phyloP scores from a whole-genome alignment of 2,329 filamentous ascomycete species.

The Aureobasidium sp. region DNA sequence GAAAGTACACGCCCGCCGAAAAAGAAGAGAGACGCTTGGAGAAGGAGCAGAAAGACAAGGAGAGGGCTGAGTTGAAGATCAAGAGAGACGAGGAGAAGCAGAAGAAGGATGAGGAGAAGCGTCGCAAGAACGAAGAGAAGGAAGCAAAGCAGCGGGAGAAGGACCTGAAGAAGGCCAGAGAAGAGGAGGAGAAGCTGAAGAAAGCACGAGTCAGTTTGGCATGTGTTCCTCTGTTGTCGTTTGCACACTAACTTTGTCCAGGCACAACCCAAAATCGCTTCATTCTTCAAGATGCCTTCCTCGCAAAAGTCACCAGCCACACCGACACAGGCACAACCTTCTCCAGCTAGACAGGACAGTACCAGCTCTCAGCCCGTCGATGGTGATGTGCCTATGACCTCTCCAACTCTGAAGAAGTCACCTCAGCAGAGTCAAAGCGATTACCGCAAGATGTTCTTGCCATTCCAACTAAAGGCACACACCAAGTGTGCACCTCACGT shows the following conservation, averaged over 20 bases:
- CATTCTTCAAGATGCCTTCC: constrained; percentile 21
- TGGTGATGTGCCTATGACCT: background rate
- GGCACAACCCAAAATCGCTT: constrained; percentile 26
- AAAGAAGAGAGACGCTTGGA: constrained; percentile 31
- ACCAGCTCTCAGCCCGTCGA: constrained; percentile 15
- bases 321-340: background rate
- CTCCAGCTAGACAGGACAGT: background rate
- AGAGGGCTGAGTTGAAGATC: constrained; percentile 22
- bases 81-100: constrained; percentile 22
- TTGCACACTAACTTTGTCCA: background rate
- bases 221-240: constrained; percentile 20
- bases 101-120: constrained; percentile 22
- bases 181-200: constrained; percentile 31
- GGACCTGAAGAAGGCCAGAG: constrained; percentile 40
- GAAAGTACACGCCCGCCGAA: constrained; percentile 35
- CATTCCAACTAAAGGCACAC: constrained; percentile 69
- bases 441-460: constrained; percentile 59
- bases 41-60: constrained; percentile 30
- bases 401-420: background rate
- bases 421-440: constrained; percentile 19
- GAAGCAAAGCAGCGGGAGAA: constrained; percentile 34
- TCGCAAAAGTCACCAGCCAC: constrained; percentile 15
- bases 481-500: constrained; percentile 57
- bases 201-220: constrained; percentile 22
- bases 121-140: constrained; percentile 34